A percentile compares a stretch with the other conserved stretches of the same genome.
Evolutionary conservation across 805 yeast species (phyloP).

Genomic region (Candida sanyiensis): DNA sequence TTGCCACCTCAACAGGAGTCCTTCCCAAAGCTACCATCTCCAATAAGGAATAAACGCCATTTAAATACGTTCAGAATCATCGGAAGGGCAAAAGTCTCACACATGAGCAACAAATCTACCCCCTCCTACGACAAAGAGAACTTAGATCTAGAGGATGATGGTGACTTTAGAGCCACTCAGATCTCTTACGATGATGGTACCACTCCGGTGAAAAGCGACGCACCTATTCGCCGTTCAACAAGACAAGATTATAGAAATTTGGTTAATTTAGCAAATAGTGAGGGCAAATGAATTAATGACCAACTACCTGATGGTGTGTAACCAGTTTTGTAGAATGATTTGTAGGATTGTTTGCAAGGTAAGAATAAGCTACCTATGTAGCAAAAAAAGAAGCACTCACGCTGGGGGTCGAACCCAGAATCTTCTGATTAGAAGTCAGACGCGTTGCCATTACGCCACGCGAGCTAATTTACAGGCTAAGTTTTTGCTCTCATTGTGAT

Average conservation of each 20-base stretch:
- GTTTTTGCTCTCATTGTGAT: too few relatives aligned
- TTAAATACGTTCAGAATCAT: slow-evolving; percentile 40
- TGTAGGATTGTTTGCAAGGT: too few relatives aligned
- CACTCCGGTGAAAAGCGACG: background rate
- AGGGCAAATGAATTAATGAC: background rate
- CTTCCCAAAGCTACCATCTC: slow-evolving; percentile 45
- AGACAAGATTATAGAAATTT: slow-evolving; percentile 19
- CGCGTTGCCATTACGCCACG: slow-evolving; percentile 55
- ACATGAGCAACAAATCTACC: slow-evolving; percentile 16
- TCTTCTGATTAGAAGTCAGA: slow-evolving; percentile 52
- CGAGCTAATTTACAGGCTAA: slow-evolving; percentile 34
- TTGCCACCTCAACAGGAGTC: slow-evolving; percentile 7
- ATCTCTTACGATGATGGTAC: slow-evolving; percentile 9
- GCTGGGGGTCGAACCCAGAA: slow-evolving; percentile 54
- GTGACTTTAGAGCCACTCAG: slow-evolving; percentile 10
- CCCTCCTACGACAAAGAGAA: slow-evolving; percentile 3
- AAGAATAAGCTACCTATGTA: too few relatives aligned
- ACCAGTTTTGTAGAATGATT: too few relatives aligned
- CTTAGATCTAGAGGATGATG: slow-evolving; percentile 5
- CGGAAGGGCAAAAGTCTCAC: slow-evolving; percentile 37
- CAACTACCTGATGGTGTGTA: too few relatives aligned
- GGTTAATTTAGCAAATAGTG: slow-evolving; percentile 26
- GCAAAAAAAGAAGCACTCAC: slow-evolving; percentile 33
- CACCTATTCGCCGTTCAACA: slow-evolving; percentile 15
- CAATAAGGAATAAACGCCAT: slow-evolving; percentile 37